Base-by-base conservation (phyloP, 2,329 filamentous ascomycete species). In the Pseudogymnoascus sp. region DNA sequence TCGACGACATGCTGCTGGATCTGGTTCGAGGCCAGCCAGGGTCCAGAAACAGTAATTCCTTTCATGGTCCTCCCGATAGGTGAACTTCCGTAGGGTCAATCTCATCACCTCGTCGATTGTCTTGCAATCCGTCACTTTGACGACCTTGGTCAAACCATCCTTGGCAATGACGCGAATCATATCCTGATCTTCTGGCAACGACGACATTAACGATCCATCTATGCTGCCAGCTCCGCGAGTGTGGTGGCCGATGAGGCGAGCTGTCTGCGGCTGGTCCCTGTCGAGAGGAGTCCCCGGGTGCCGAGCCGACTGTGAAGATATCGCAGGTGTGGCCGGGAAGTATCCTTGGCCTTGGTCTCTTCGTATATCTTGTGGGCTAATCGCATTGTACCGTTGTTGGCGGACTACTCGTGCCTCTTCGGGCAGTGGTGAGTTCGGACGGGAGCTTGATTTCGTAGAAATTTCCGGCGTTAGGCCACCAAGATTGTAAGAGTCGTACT, bases 11-110 rank as follows among this genome's bases (percentile, higher is more conserved):
- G 92, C 86, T 60, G 83, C 84, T 31, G 91, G 88, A 69, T 95
- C 88, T 1, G 93, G 87, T 59, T 97, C 91, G 40, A 91, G 80
- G 61, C 93, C 93, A 68, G 91, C 88, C 64, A 97, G 81, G 0
- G 96, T 88, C 80, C 95, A 97, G 78, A 99, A 97, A 78, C 93
- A 97, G 77, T 96, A 97, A 72, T 96, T 96, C 71, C 92, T 86
- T 73, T 95, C 90, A 71, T 97, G 92, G 67, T 93, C 90, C 72
- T 96, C 92, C 21, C 92, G 90, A 31, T 96, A 82, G 42, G 87
- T 86, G 67, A 96, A 90, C 75, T 97, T 97, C 69, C 89, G 86
- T 51, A 97, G 78, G 0, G 95, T 96, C 66, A 91, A 89, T 54
- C 92, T 83, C 80, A 97, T 93, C 62, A 97, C 90, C 69, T 97